Conservation (phyloP, 2,329 filamentous ascomycete species). For the Aspergillus udagawae region DNA sequence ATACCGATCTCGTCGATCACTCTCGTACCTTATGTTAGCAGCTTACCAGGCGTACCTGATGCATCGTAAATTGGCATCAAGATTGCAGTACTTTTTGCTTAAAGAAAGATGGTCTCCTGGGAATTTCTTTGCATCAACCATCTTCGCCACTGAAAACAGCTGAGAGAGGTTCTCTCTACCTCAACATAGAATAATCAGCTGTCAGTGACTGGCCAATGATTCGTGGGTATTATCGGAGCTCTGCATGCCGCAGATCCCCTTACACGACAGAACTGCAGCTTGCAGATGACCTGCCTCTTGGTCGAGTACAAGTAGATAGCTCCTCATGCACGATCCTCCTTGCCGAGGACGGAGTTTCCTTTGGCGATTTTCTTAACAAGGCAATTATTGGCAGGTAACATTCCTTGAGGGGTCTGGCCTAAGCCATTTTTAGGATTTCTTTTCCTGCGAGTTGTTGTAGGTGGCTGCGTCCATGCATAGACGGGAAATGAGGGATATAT, state of each 20-base stretch:
- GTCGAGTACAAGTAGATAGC: slow-evolving; percentile 7
- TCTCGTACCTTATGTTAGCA: neutral
- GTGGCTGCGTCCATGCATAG: neutral
- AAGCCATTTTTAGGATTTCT: slow-evolving; percentile 5
- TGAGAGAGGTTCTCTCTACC: neutral
- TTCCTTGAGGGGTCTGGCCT: neutral
- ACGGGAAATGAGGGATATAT: neutral
- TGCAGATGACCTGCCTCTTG: slow-evolving; percentile 15
- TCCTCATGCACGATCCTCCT: slow-evolving; percentile 10
- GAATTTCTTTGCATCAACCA: neutral
- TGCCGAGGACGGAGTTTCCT: slow-evolving; percentile 4
- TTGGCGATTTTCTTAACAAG: slow-evolving; percentile 1
- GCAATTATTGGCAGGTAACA: neutral
- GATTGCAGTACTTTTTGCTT: neutral
- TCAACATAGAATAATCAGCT: neutral
- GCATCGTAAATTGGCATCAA: neutral
- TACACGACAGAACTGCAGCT: slow-evolving; percentile 10
- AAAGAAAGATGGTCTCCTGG: no score
- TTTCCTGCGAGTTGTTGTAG: slow-evolving; percentile 2
- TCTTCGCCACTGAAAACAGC: neutral
- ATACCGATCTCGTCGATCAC: neutral
- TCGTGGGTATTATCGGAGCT: slow-evolving; percentile 6
- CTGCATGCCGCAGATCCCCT: slow-evolving; percentile 13
- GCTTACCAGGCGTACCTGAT: neutral
- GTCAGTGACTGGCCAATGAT: neutral